Evolutionary conservation across 306 rosid species (phyloP).

Genomic region (Rosa rugosa): DNA sequence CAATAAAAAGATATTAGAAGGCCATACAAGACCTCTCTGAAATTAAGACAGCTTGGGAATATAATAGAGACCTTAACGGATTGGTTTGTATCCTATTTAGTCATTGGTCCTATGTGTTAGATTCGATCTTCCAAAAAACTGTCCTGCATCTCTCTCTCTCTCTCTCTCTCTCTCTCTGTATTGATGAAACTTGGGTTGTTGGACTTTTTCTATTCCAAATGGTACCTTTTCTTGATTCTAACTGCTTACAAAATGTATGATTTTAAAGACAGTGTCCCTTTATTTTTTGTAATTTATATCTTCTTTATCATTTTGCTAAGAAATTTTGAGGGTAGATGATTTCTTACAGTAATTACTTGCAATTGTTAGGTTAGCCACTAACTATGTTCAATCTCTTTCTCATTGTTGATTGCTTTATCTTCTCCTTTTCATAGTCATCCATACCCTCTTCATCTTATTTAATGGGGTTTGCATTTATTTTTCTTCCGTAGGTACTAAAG

Average conservation of each 20-base stretch:
- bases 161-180: no score
- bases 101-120: background rate
- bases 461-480: no score
- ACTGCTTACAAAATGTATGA: background rate
- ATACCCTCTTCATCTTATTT: no score
- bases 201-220: no score
- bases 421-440: no score
- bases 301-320: background rate
- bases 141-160: no score
- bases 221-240: background rate
- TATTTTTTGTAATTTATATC: background rate
- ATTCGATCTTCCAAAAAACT: background rate
- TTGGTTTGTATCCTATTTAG: slow-evolving; percentile 9
- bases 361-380: slow-evolving; percentile 11
- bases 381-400: no score
- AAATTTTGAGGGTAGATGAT: background rate
- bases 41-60: slow-evolving; percentile 20
- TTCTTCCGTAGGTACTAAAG: no score
- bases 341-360: background rate
- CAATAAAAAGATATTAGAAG: slow-evolving; percentile 13
- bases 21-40: slow-evolving; percentile 23
- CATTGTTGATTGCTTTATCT: no score
- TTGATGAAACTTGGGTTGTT: no score
- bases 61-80: slow-evolving; percentile 10
- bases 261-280: background rate